Conservation (phyloP, 495 filamentous ascomycete genomes). For the Talaromyces liani region DNA sequence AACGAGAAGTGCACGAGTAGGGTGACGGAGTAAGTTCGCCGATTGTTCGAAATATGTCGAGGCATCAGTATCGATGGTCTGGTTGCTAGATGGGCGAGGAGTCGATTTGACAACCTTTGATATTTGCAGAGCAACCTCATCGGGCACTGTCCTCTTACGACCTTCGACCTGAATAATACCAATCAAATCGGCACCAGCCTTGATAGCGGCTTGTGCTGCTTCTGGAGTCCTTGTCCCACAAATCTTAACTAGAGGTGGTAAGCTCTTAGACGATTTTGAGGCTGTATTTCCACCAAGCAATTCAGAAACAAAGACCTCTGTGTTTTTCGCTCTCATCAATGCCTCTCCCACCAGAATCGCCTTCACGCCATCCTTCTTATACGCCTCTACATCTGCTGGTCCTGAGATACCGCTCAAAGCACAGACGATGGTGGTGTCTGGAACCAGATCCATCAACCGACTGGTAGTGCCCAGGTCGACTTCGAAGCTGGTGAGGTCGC, state of each 20-base stretch:
- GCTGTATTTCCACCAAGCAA: conserved; percentile 56
- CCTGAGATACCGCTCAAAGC: conserved; percentile 91
- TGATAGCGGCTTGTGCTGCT: conserved; percentile 69
- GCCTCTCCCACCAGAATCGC: conserved; percentile 94
- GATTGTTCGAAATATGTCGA: conserved; percentile 58
- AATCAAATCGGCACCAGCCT: conserved; percentile 84
- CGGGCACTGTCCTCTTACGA: conserved; percentile 67
- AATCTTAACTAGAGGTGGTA: conserved; percentile 74
- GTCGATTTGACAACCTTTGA: conserved; percentile 66
- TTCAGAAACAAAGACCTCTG: conserved; percentile 70
- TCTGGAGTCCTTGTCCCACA: conserved; percentile 88
- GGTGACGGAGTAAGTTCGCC: conserved; percentile 39
- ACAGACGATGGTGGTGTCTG: conserved; percentile 80
- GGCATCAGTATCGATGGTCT: conserved; percentile 14
- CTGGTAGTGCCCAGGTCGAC: conserved; percentile 94
- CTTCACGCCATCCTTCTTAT: conserved; percentile 80
- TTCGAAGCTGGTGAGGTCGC: conserved; percentile 91
- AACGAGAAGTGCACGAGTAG: conserved; percentile 68
- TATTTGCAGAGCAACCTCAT: conserved; percentile 71
- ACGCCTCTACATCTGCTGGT: conserved; percentile 83
- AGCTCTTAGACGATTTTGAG: conserved; percentile 17
- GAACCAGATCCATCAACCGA: conserved; percentile 77
- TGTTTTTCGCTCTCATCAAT: conserved; percentile 80
- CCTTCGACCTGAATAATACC: conserved; percentile 87
- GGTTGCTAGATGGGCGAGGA: conserved; percentile 22